These are phyloP conservation scores for Fusarium subtropicale DNA, from an alignment of 2,329 filamentous ascomycete genomes.

Conservation along the genomic window DNA sequence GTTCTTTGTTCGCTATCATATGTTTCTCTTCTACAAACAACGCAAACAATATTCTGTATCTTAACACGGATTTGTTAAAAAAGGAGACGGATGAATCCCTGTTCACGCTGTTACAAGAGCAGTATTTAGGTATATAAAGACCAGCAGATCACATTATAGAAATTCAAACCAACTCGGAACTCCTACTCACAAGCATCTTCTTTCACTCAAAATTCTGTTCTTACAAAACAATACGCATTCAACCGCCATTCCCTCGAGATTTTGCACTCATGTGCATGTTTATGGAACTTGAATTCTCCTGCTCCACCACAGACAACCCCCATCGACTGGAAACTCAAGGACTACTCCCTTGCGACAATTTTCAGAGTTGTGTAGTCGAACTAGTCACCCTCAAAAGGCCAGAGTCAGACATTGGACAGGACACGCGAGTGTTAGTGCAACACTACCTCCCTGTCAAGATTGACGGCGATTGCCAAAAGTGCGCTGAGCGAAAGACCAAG, in stretches of 20 bases:
- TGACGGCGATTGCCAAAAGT: slow-evolving; percentile 3
- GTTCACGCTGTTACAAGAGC: background rate
- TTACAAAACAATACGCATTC: background rate
- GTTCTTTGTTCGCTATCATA: background rate
- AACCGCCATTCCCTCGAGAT: background rate
- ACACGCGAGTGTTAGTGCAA: background rate
- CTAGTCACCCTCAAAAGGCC: background rate
- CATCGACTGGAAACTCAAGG: slow-evolving; percentile 12
- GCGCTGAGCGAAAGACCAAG: background rate
- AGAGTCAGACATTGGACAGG: background rate
- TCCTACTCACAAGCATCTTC: background rate
- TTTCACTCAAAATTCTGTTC: background rate
- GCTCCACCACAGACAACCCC: background rate
- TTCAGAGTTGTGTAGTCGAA: slow-evolving; percentile 1
- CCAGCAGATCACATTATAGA: accelerated
- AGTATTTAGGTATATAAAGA: background rate
- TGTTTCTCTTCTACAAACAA: too few relatives aligned
- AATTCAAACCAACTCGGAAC: background rate
- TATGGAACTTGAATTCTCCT: slow-evolving; percentile 24
- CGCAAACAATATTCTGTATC: background rate
- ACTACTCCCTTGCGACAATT: slow-evolving; percentile 10
- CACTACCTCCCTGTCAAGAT: background rate
- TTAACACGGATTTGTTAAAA: background rate
- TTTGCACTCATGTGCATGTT: slow-evolving; percentile 17
- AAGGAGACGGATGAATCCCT: background rate